Conservation (phyloP, 176 grass and related monocot species). For the Musa troglodytarum region DNA sequence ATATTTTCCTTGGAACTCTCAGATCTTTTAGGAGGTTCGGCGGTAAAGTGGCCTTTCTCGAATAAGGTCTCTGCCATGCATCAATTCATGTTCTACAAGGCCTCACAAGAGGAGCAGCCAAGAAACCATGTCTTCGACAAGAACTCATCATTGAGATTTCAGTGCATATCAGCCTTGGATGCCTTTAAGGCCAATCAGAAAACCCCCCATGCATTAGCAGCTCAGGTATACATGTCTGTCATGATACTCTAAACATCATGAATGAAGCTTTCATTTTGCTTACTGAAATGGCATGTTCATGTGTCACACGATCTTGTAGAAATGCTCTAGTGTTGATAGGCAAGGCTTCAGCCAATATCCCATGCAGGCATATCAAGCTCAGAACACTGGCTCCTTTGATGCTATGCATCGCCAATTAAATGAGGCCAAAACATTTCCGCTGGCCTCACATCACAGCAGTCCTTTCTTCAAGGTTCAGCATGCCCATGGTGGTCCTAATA, state of each 20-base stretch:
- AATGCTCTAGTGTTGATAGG: constrained; percentile 25
- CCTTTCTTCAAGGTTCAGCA: constrained; percentile 56
- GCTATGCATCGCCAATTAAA: constrained; percentile 27
- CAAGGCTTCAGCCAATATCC: constrained; percentile 23
- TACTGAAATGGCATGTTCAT: background rate
- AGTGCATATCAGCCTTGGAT: constrained; percentile 12
- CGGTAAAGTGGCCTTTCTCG: constrained; percentile 58
- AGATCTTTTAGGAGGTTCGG: constrained; percentile 40
- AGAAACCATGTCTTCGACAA: constrained; percentile 29
- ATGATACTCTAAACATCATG: background rate
- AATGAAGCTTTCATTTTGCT: background rate
- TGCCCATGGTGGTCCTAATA: constrained; percentile 30
- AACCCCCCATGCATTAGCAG: constrained; percentile 21
- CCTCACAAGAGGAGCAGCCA: constrained; percentile 31
- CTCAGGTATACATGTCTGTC: constrained; percentile 34
- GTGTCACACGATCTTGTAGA: constrained; percentile 26
- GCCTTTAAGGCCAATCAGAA: constrained; percentile 26
- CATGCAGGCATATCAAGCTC: constrained; percentile 18
- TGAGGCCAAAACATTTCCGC: constrained; percentile 35
- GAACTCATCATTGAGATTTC: constrained; percentile 42
- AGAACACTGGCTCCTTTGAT: constrained; percentile 20
- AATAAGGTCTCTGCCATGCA: constrained; percentile 31
- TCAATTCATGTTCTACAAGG: constrained; percentile 59
- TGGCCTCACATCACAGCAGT: constrained; percentile 34
- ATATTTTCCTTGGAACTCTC: background rate